These are phyloP conservation scores for Teunomyces stri DNA, from an alignment of 805 yeast species.

Conservation along the genomic window DNA sequence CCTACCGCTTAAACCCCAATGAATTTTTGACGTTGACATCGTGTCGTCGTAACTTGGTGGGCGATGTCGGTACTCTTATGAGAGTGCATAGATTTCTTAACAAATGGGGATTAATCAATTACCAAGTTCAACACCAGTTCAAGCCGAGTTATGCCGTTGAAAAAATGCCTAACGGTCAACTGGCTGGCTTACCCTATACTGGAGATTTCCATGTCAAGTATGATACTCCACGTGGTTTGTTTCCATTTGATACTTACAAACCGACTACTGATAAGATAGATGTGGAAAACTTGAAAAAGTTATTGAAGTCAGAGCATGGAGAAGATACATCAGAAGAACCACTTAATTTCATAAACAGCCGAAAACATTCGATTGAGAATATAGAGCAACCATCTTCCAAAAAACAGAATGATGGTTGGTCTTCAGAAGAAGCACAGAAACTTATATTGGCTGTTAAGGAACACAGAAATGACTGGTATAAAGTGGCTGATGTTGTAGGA, in stretches of 20 bases:
- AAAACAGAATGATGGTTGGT: constrained; percentile 53
- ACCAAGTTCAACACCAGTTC: constrained; percentile 80
- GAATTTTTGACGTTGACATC: constrained; percentile 90
- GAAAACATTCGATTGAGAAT: background rate
- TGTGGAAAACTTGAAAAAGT: constrained; percentile 32
- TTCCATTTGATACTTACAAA: constrained; percentile 84
- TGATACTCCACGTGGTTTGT: constrained; percentile 90
- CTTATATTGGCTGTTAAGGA: constrained; percentile 63
- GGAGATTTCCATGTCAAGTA: constrained; percentile 74
- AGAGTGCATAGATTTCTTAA: constrained; percentile 80
- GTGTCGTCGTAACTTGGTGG: constrained; percentile 83
- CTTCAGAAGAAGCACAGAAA: constrained; percentile 55
- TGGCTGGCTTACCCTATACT: constrained; percentile 61
- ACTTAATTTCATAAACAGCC: background rate
- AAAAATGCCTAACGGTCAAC: constrained; percentile 39
- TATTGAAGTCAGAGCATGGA: constrained; percentile 17
- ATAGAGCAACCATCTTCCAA: constrained; percentile 18
- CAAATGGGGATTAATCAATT: constrained; percentile 92
- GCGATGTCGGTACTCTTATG: constrained; percentile 87
- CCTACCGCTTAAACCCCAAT: constrained; percentile 84
- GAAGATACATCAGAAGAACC: constrained; percentile 1
- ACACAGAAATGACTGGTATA: constrained; percentile 74
- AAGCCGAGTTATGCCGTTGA: constrained; percentile 64
- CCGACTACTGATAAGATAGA: constrained; percentile 54
- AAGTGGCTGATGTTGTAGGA: constrained; percentile 60